Evolutionary conservation across 2,329 filamentous ascomycete species (phyloP).

Genomic region (Ophiostoma himal-ulmi): DNA sequence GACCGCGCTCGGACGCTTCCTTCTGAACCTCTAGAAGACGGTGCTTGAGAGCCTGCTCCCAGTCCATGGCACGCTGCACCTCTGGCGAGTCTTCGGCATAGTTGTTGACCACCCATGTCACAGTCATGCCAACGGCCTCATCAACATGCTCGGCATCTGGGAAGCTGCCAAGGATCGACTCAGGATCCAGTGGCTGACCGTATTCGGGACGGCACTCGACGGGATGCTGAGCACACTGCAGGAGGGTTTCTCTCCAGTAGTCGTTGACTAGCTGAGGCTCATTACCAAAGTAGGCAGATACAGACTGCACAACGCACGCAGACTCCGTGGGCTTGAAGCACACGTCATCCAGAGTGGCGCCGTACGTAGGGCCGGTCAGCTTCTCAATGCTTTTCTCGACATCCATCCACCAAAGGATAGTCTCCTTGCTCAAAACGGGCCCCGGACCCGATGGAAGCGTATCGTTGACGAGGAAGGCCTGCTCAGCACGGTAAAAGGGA

Average conservation of each 20-base stretch:
- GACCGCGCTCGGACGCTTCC: constrained; percentile 70
- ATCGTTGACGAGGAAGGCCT: constrained; percentile 90
- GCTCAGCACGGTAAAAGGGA: constrained; percentile 90
- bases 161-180: constrained; percentile 80
- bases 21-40: constrained; percentile 70
- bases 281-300: constrained; percentile 81
- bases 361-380: constrained; percentile 63
- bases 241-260: constrained; percentile 67
- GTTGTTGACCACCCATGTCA: constrained; percentile 94
- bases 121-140: constrained; percentile 72
- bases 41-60: constrained; percentile 73
- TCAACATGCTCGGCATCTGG: constrained; percentile 58
- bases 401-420: constrained; percentile 86
- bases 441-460: constrained; percentile 57
- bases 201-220: constrained; percentile 84
- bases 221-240: constrained; percentile 69
- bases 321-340: constrained; percentile 91
- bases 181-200: constrained; percentile 78
- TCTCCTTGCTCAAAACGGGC: constrained; percentile 83
- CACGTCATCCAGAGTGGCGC: constrained; percentile 69
- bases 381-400: constrained; percentile 72
- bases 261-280: constrained; percentile 57
- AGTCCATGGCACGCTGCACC: constrained; percentile 74
- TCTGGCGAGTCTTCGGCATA: constrained; percentile 65
- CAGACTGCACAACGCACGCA: constrained; percentile 85